phyloP scores from a whole-genome alignment of 2,329 filamentous ascomycete species.

The Colletotrichum chrysophilum region DNA sequence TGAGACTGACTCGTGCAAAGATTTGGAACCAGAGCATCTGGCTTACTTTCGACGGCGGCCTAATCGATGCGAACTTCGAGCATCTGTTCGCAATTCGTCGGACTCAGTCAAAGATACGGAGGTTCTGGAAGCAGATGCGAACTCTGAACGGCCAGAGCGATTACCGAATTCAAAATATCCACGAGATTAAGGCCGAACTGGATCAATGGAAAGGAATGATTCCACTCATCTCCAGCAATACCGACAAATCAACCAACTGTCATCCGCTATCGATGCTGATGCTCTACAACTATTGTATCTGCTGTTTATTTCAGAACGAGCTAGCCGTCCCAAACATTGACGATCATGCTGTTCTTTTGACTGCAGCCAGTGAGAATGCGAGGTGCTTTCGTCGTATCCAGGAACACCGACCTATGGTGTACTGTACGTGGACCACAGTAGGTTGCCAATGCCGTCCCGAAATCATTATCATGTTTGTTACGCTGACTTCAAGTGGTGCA shows the following conservation, averaged over 20 bases:
- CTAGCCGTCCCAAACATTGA: background rate
- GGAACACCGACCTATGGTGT: background rate
- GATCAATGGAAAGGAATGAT: background rate
- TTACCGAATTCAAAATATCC: background rate
- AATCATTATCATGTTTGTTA: background rate
- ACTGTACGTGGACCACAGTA: background rate
- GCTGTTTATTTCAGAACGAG: background rate
- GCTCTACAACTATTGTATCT: background rate
- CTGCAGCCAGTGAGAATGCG: background rate
- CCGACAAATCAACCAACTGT: background rate
- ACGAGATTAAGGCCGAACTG: background rate
- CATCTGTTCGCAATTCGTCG: background rate
- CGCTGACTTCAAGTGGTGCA: accelerated
- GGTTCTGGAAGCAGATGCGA: background rate
- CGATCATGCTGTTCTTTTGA: background rate
- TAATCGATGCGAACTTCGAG: background rate
- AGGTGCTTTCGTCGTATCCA: background rate
- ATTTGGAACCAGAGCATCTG: background rate
- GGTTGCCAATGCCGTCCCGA: background rate
- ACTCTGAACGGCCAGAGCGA: background rate
- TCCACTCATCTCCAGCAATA: background rate
- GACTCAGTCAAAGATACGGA: background rate
- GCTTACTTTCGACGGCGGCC: background rate
- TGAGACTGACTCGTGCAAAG: background rate
- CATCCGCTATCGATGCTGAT: background rate